A percentile compares a stretch with the other conserved stretches of the same genome.
Evolutionary conservation across 768 basidiomycete species (phyloP).

Genomic region (Hygrophorus pudorinus): DNA sequence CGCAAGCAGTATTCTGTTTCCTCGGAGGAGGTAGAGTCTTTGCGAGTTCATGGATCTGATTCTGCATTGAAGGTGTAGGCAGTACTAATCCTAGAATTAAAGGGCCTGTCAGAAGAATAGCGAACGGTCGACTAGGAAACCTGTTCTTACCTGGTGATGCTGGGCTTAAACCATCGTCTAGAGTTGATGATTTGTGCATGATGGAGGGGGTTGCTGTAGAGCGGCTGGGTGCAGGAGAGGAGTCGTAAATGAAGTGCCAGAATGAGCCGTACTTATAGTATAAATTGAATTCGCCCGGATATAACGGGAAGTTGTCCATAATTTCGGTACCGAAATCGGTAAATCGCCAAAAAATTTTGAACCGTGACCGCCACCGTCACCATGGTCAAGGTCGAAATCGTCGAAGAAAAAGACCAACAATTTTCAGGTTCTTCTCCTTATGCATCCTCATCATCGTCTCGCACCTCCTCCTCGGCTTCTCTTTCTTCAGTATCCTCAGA

Average conservation of each 20-base stretch:
- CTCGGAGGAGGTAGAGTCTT: conserved; percentile 76
- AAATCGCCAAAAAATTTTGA: too few relatives aligned
- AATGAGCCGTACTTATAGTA: too few relatives aligned
- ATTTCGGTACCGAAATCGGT: conserved; percentile 8
- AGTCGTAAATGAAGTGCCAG: too few relatives aligned
- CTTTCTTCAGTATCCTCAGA: conserved; percentile 75
- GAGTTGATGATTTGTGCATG: conserved; percentile 23
- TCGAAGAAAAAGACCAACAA: conserved; percentile 62
- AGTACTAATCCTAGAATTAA: conserved; percentile 58
- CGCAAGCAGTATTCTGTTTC: conserved; percentile 90
- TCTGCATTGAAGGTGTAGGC: conserved; percentile 61
- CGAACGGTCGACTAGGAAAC: background rate
- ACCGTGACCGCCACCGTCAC: conserved; percentile 13
- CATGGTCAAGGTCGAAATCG: conserved; percentile 94
- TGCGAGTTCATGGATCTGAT: conserved; percentile 73
- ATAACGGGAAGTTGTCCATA: conserved; percentile 3
- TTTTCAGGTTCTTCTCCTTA: conserved; percentile 54
- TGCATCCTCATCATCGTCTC: conserved; percentile 62
- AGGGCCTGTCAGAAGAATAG: conserved; percentile 7
- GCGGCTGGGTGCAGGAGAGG: conserved; percentile 11
- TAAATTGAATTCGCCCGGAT: too few relatives aligned
- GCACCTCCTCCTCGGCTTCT: conserved; percentile 61
- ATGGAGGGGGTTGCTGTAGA: conserved; percentile 11
- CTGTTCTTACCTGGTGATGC: conserved; percentile 6
- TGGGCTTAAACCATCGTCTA: conserved; percentile 18